phyloP scores from a whole-genome alignment of 805 yeast species.

The Wickerhamiella hasegawae region DNA sequence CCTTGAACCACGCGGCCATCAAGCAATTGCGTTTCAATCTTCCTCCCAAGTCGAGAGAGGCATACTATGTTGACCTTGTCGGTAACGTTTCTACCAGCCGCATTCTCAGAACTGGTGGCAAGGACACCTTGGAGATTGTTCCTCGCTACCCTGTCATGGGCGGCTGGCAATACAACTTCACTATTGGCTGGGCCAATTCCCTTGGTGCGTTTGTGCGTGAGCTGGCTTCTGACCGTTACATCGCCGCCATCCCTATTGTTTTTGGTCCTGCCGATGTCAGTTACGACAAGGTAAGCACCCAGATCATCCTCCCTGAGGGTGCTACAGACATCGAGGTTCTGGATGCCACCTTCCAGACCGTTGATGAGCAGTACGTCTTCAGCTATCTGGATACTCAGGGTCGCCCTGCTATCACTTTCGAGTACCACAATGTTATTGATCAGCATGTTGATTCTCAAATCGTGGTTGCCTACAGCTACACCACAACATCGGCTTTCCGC shows the following conservation, averaged over 20 bases:
- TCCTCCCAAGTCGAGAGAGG: conserved; percentile 37
- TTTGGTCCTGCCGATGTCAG: conserved; percentile 56
- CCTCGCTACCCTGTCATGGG: conserved; percentile 95
- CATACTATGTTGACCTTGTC: conserved; percentile 74
- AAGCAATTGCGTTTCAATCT: conserved; percentile 44
- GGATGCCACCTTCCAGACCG: conserved; percentile 32
- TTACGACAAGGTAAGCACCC: conserved; percentile 44
- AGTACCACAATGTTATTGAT: conserved; percentile 48
- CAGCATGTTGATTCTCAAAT: conserved; percentile 43
- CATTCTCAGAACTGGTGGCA: neutral
- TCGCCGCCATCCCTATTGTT: conserved; percentile 53
- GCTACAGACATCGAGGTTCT: conserved; percentile 41
- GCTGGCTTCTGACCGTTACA: conserved; percentile 32
- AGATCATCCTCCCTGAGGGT: conserved; percentile 75
- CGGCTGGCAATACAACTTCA: conserved; percentile 90
- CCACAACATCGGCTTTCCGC: conserved; percentile 33
- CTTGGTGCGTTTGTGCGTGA: conserved; percentile 37
- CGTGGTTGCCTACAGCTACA: conserved; percentile 45
- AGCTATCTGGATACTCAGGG: conserved; percentile 55
- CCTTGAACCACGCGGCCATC: conserved; percentile 41
- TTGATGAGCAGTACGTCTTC: conserved; percentile 19
- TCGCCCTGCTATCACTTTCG: conserved; percentile 54
- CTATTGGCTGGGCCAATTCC: conserved; percentile 77
- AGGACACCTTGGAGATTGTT: conserved; percentile 36
- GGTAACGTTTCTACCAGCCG: conserved; percentile 78